Percentiles rank a stretch among this genome's conserved stretches.
phyloP scores from a whole-genome alignment of 495 filamentous ascomycete species.

The Symbiotaphrina buchneri region DNA sequence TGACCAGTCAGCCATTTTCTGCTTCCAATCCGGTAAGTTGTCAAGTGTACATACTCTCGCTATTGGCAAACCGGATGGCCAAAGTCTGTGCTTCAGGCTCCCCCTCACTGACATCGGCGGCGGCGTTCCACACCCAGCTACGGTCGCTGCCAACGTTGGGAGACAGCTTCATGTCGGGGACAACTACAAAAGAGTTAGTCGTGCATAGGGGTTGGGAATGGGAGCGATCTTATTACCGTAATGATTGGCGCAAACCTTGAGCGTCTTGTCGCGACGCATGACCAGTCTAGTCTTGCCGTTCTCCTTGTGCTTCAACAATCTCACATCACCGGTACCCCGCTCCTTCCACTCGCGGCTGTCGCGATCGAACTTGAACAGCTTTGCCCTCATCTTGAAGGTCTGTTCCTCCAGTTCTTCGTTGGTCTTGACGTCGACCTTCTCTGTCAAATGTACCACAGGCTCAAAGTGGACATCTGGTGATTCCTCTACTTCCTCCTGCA shows the following conservation, averaged over 20 bases:
- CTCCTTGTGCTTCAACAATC: slow-evolving; percentile 93
- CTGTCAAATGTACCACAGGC: slow-evolving; percentile 80
- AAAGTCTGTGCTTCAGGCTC: slow-evolving; percentile 91
- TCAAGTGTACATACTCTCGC: slow-evolving; percentile 52
- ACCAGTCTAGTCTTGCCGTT: slow-evolving; percentile 94
- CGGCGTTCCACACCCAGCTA: slow-evolving; percentile 98
- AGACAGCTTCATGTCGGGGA: slow-evolving; percentile 95
- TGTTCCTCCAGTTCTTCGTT: slow-evolving; percentile 97
- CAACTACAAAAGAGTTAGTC: slow-evolving; percentile 33
- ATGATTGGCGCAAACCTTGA: slow-evolving; percentile 99
- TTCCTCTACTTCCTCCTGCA: slow-evolving; percentile 31
- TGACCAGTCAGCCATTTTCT: not conserved
- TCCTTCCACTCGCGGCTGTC: slow-evolving; percentile 96
- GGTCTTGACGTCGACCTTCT: slow-evolving; percentile 92
- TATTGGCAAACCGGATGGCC: slow-evolving; percentile 94
- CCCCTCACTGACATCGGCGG: slow-evolving; percentile 93
- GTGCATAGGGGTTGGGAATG: not conserved
- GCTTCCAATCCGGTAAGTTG: slow-evolving; percentile 3
- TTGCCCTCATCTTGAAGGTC: slow-evolving; percentile 97
- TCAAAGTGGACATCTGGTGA: slow-evolving; percentile 91
- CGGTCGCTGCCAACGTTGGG: slow-evolving; percentile 95
- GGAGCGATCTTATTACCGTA: slow-evolving; percentile 41
- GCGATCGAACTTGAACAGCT: slow-evolving; percentile 94
- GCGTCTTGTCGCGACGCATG: slow-evolving; percentile 97
- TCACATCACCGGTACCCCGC: slow-evolving; percentile 89